Evolutionary conservation across 148 eudicot genomes (phyloP).

Genomic region (Fagopyrum esculentum): DNA sequence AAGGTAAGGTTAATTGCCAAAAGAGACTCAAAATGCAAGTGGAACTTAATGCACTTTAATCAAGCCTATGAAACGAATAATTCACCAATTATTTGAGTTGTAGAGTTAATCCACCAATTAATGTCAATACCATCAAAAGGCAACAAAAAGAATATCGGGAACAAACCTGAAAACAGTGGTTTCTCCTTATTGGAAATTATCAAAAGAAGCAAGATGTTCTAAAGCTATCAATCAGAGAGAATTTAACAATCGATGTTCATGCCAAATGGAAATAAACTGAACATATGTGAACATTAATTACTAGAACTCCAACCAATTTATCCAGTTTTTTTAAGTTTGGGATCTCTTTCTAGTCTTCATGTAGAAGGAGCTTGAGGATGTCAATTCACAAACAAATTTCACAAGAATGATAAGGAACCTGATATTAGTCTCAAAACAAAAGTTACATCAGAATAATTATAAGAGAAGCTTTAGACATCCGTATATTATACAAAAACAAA

Average conservation of each 20-base stretch:
- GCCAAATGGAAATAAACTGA: constrained; percentile 30
- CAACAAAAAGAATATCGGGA: constrained; percentile 14
- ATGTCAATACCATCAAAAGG: background rate
- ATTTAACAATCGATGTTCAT: constrained; percentile 6
- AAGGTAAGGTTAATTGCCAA: too few species aligned
- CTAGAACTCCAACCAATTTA: constrained; percentile 94
- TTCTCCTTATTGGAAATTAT: background rate
- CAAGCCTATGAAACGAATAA: background rate
- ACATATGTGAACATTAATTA: constrained; percentile 98
- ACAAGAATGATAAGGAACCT: constrained; percentile 12
- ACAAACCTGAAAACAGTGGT: constrained; percentile 70
- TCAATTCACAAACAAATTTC: constrained; percentile 39
- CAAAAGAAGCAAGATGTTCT: background rate
- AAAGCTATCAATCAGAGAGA: background rate
- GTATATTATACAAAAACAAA: background rate
- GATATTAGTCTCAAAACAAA: background rate
- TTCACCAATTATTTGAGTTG: background rate
- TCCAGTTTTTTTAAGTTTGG: constrained; percentile 79
- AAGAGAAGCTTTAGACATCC: background rate
- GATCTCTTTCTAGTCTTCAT: constrained; percentile 77
- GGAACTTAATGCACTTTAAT: background rate
- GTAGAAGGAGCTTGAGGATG: constrained; percentile 79
- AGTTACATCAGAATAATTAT: background rate
- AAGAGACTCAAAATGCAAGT: background rate
- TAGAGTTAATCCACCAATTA: background rate